These are phyloP conservation scores for Didymella keratinophila DNA, from an alignment of 2,329 filamentous ascomycete species.

Conservation along the genomic window DNA sequence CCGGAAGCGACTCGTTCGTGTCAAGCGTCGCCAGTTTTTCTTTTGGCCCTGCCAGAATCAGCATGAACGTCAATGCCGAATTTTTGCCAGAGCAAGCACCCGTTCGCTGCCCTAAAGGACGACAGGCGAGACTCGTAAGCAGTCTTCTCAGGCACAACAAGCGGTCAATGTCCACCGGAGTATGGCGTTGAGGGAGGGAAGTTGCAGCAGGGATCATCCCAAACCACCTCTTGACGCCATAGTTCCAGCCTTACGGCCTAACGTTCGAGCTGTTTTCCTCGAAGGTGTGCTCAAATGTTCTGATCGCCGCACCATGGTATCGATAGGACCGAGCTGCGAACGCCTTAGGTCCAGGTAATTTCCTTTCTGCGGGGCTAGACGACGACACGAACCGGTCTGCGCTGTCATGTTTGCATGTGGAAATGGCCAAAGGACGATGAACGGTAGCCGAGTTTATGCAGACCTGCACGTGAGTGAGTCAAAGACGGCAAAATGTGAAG, in stretches of 20 bases:
- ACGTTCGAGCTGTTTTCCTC: conserved; percentile 21
- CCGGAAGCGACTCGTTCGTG: conserved; percentile 20
- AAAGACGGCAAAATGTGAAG: conserved; percentile 12
- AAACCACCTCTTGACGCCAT: conserved; percentile 10
- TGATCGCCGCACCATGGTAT: conserved; percentile 31
- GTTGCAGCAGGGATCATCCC: conserved; percentile 18
- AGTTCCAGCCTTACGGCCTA: conserved; percentile 26
- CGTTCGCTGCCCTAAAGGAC: conserved; percentile 21
- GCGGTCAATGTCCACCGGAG: conserved; percentile 14
- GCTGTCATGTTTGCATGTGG: conserved; percentile 23
- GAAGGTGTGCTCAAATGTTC: conserved; percentile 15
- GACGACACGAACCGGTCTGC: conserved; percentile 23
- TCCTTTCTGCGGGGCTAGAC: conserved; percentile 26
- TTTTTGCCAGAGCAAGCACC: conserved; percentile 27
- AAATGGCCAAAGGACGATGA: conserved; percentile 31
- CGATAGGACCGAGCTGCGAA: conserved; percentile 26
- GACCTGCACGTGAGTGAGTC: conserved; percentile 23
- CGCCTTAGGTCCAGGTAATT: conserved; percentile 16
- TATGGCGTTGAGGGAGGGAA: conserved; percentile 17
- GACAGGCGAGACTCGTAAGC: conserved; percentile 18
- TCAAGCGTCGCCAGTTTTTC: conserved; percentile 27
- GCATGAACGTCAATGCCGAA: conserved; percentile 30
- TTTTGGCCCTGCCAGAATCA: conserved; percentile 20
- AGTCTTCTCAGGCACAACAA: conserved; percentile 3
- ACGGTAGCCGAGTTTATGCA: conserved; percentile 37